phyloP scores from a whole-genome alignment of 2,329 filamentous ascomycete species.

The Botrytis elliptica region DNA sequence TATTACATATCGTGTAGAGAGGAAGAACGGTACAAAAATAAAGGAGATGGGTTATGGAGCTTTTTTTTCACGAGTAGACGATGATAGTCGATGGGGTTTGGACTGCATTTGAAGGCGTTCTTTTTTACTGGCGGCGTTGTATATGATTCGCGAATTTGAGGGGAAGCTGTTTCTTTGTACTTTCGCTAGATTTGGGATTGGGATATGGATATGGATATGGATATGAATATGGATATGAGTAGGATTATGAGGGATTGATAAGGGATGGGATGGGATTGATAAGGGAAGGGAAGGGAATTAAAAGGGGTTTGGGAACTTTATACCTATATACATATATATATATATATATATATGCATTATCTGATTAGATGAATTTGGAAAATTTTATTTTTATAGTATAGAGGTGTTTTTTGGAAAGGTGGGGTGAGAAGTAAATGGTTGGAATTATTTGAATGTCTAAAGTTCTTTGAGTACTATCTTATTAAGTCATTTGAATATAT shows the following conservation, averaged over 20 bases:
- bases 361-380: not conserved
- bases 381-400: not conserved
- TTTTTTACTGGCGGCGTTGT: not conserved
- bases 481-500: too few species aligned
- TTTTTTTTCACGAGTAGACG: not conserved
- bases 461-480: too few species aligned
- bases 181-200: not conserved
- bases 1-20: not conserved
- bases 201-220: not conserved
- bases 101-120: not conserved
- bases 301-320: not conserved
- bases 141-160: not conserved
- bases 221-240: not conserved
- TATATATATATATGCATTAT: not conserved
- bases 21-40: not conserved
- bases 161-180: not conserved
- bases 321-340: not conserved
- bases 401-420: not conserved
- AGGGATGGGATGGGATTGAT: too few species aligned
- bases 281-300: not conserved
- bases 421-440: not conserved
- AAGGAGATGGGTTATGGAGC: not conserved
- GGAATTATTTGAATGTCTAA: too few species aligned
- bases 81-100: not conserved
- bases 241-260: not conserved